Evolutionary conservation across 73 alveolate species (phyloP).

Genomic region (Paramecium bursaria): DNA sequence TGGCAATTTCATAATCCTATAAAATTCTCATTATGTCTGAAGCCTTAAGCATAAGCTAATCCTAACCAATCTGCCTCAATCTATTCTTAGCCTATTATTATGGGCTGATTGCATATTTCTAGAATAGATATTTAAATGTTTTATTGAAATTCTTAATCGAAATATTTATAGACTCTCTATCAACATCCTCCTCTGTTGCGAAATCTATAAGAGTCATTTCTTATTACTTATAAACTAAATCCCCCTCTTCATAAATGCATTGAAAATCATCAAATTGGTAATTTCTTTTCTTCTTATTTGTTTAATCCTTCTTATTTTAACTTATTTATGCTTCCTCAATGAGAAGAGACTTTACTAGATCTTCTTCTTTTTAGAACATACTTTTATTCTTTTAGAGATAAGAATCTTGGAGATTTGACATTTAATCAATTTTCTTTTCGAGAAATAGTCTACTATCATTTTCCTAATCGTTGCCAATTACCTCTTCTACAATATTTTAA

Average conservation of each 20-base stretch:
- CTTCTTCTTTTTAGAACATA: conserved; percentile 46
- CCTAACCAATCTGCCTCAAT: conserved; percentile 14
- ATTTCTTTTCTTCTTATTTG: conserved; percentile 34
- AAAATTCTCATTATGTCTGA: conserved; percentile 34
- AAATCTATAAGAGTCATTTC: conserved; percentile 19
- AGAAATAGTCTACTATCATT: neutral
- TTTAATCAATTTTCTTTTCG: conserved; percentile 34
- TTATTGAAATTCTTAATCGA: conserved; percentile 9
- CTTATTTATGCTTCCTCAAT: neutral
- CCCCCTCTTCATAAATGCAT: conserved; percentile 52
- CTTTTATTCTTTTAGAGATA: conserved; percentile 19
- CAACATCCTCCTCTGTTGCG: conserved; percentile 27
- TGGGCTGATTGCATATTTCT: conserved; percentile 16
- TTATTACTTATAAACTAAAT: neutral
- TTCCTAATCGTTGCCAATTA: neutral
- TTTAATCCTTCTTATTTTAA: neutral
- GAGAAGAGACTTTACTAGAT: conserved; percentile 15
- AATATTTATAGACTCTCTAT: conserved; percentile 44
- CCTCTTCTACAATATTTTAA: conserved; percentile 25
- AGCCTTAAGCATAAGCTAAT: neutral
- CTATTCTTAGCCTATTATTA: conserved; percentile 25
- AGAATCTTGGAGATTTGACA: conserved; percentile 22
- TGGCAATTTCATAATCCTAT: conserved; percentile 10
- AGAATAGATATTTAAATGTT: conserved; percentile 13
- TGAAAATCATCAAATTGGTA: conserved; percentile 38